These are phyloP conservation scores for Melanomma pulvis-pyrius DNA, from an alignment of 495 filamentous ascomycete species.

Conservation along the genomic window DNA sequence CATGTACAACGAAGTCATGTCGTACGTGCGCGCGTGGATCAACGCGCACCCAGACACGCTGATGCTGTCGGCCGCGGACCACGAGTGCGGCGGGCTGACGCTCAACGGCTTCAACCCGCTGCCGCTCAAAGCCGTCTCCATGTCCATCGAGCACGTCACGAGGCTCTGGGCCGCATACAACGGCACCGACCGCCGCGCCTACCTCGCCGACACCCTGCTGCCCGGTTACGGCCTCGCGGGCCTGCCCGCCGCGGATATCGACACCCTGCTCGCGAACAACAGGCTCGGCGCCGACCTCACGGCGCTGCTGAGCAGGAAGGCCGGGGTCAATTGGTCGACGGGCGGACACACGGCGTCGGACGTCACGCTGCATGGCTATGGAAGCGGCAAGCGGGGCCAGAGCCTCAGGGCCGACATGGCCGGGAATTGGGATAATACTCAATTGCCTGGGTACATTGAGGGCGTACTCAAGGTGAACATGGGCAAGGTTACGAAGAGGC, in stretches of 20 bases:
- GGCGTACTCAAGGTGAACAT: not conserved
- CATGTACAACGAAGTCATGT: conserved; percentile 44
- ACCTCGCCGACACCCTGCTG: not conserved
- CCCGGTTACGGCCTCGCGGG: not conserved
- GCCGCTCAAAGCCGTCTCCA: not conserved
- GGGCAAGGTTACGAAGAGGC: not conserved
- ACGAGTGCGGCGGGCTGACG: conserved; percentile 46
- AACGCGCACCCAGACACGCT: conserved; percentile 41
- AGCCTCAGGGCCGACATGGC: conserved; percentile 22
- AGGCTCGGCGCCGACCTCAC: not conserved
- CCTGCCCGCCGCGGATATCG: not conserved
- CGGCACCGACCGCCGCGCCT: not conserved
- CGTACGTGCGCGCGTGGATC: conserved; percentile 44
- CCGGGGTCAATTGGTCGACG: not conserved
- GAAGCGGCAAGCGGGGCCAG: conserved; percentile 12
- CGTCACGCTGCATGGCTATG: conserved; percentile 15
- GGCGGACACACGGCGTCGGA: not conserved
- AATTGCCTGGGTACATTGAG: conserved; percentile 5
- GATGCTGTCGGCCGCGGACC: conserved; percentile 47
- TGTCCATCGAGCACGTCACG: not conserved
- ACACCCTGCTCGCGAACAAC: not conserved
- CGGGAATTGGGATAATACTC: conserved; percentile 27
- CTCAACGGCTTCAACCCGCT: conserved; percentile 40
- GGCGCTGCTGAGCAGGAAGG: not conserved
- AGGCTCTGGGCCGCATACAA: not conserved